A percentile compares a stretch with the other conserved stretches of the same genome.
These are phyloP conservation scores for Serendipita sp. DNA, from an alignment of 768 basidiomycete species.

Conservation along the genomic window DNA sequence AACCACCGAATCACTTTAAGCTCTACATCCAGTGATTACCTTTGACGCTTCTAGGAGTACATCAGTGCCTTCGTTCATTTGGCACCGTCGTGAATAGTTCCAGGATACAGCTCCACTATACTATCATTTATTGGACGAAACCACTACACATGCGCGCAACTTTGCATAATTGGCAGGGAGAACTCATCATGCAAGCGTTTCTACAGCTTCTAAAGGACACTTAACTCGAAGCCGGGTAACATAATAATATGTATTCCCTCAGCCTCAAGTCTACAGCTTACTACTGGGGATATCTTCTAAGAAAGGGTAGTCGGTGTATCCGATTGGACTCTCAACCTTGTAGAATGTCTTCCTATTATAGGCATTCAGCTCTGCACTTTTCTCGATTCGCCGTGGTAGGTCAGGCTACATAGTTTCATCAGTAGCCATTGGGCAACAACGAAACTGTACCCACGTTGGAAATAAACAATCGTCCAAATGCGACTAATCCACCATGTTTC, in stretches of 20 bases:
- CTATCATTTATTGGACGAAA: too few relatives aligned
- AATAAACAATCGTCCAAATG: constrained; percentile 24
- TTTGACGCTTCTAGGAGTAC: too few relatives aligned
- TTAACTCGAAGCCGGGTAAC: background rate
- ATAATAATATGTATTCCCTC: too few relatives aligned
- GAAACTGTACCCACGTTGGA: constrained; percentile 21
- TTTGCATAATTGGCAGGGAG: too few relatives aligned
- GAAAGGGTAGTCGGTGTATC: constrained; percentile 23
- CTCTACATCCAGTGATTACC: too few relatives aligned
- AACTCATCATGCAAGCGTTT: too few relatives aligned
- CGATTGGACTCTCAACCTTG: constrained; percentile 15
- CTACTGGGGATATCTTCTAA: background rate
- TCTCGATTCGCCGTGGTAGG: constrained; percentile 22
- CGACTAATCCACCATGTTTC: constrained; percentile 17
- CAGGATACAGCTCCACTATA: too few relatives aligned
- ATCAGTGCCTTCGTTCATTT: too few relatives aligned
- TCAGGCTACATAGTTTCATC: constrained; percentile 23
- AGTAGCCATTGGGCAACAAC: background rate
- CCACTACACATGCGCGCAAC: too few relatives aligned
- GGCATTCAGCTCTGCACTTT: constrained; percentile 20
- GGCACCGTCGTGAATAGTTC: background rate
- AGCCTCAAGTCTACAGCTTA: background rate
- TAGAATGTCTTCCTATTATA: constrained; percentile 28
- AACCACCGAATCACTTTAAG: too few relatives aligned
- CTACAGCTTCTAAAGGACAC: background rate